These are phyloP conservation scores for Pinus albicaulis DNA, from an alignment of 75 land plant species.

Conservation along the genomic window DNA sequence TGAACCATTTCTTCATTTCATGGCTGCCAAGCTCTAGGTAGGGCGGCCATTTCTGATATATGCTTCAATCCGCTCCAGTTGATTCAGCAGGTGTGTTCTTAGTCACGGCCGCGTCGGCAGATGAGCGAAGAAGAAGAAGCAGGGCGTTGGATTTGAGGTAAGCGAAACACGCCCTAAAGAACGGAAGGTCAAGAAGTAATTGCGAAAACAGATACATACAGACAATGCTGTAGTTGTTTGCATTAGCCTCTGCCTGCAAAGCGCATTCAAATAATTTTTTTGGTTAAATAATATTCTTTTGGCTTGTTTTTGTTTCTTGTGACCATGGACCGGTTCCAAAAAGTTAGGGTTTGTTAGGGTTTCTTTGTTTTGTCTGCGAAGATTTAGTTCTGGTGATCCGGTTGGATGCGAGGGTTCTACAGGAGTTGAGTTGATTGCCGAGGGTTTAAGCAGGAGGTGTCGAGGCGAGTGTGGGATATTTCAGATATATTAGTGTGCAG, in stretches of 20 bases:
- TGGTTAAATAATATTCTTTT: background rate
- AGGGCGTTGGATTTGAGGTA: conserved; percentile 9
- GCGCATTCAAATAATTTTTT: background rate
- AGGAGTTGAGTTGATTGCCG: background rate
- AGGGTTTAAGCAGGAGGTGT: background rate
- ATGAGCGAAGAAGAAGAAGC: background rate
- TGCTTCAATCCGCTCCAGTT: background rate
- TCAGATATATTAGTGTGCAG: no score
- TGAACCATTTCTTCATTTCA: conserved; percentile 4
- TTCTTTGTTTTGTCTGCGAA: background rate
- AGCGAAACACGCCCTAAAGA: background rate
- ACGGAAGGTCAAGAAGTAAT: background rate
- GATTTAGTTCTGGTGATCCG: no score
- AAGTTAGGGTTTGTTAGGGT: background rate
- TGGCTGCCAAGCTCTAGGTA: conserved; percentile 10
- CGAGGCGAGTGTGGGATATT: background rate
- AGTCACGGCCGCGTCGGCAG: background rate
- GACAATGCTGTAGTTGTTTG: background rate
- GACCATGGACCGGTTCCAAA: background rate
- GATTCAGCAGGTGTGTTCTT: background rate
- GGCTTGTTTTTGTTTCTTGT: background rate
- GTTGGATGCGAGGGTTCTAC: background rate
- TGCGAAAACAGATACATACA: background rate
- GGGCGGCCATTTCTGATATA: conserved; percentile 10
- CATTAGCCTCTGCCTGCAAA: background rate